These are phyloP conservation scores for Venturia effusa DNA, from an alignment of 2,329 filamentous ascomycete genomes.

Conservation along the genomic window DNA sequence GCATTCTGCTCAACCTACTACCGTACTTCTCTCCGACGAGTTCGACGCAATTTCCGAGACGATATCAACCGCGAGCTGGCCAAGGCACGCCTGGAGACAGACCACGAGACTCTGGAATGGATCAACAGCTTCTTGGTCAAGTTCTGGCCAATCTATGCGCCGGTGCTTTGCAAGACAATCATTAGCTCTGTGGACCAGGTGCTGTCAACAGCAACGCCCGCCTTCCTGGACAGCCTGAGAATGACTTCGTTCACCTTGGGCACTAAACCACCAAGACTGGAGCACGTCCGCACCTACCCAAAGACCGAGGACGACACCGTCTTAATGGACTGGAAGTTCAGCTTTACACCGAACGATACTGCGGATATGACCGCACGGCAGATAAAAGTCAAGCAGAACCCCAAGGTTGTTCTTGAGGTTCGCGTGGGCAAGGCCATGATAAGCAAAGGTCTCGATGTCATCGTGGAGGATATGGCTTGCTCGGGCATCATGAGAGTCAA, in stretches of 20 bases:
- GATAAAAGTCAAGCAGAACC: slow-evolving; percentile 90
- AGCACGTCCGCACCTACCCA: slow-evolving; percentile 97
- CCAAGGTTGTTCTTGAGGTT: slow-evolving; percentile 91
- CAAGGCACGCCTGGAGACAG: slow-evolving; percentile 77
- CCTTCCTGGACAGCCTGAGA: slow-evolving; percentile 86
- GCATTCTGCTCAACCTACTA: slow-evolving; percentile 90
- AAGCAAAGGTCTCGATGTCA: slow-evolving; percentile 92
- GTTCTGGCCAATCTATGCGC: slow-evolving; percentile 98
- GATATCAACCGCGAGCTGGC: slow-evolving; percentile 84
- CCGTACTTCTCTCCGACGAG: slow-evolving; percentile 83
- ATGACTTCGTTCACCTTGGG: slow-evolving; percentile 90
- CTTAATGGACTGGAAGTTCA: slow-evolving; percentile 99
- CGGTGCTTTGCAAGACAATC: slow-evolving; percentile 82
- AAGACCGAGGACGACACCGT: slow-evolving; percentile 92
- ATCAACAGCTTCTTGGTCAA: slow-evolving; percentile 98
- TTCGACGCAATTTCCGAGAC: slow-evolving; percentile 91
- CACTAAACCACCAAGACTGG: slow-evolving; percentile 87
- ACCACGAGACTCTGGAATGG: slow-evolving; percentile 91
- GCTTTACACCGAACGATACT: slow-evolving; percentile 92
- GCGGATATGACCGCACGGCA: slow-evolving; percentile 85
- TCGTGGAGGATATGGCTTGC: slow-evolving; percentile 96
- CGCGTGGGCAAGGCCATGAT: slow-evolving; percentile 92
- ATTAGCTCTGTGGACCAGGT: slow-evolving; percentile 94
- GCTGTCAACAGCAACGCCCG: slow-evolving; percentile 79
- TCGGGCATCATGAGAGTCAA: slow-evolving; percentile 93